A percentile compares a stretch with the other conserved stretches of the same genome.
These are phyloP conservation scores for Tylopilus sp. DNA, from an alignment of 768 basidiomycete genomes.

Conservation along the genomic window DNA sequence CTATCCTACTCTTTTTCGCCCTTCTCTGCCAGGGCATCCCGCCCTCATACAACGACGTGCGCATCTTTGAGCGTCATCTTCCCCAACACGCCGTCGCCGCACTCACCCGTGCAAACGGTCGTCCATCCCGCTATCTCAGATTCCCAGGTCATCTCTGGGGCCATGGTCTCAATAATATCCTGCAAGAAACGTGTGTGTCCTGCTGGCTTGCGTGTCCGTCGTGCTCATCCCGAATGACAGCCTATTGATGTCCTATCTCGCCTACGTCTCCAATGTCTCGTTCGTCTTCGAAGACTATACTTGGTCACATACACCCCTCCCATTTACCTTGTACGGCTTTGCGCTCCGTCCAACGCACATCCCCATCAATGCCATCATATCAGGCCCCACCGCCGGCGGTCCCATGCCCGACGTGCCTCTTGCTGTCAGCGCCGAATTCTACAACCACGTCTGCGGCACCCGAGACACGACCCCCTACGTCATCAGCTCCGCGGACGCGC, in stretches of 20 bases:
- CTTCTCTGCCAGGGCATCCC: constrained; percentile 38
- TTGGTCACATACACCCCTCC: constrained; percentile 53
- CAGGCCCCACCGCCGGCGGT: constrained; percentile 54
- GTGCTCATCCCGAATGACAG: constrained; percentile 23
- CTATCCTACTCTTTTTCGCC: constrained; percentile 27
- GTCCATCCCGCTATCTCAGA: constrained; percentile 36
- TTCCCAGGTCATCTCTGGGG: constrained; percentile 59
- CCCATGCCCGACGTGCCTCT: constrained; percentile 30
- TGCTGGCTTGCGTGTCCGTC: not conserved
- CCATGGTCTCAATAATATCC: constrained; percentile 57
- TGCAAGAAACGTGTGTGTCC: constrained; percentile 55
- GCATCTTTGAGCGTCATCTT: constrained; percentile 33
- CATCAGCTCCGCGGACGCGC: constrained; percentile 35
- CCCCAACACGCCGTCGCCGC: constrained; percentile 37
- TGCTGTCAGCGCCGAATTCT: constrained; percentile 50
- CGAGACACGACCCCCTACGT: constrained; percentile 29
- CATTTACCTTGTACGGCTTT: constrained; percentile 54
- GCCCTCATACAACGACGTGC: constrained; percentile 36
- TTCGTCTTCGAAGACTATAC: constrained; percentile 64
- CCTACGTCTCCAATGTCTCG: constrained; percentile 46
- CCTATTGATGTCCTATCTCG: constrained; percentile 49
- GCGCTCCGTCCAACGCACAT: constrained; percentile 48
- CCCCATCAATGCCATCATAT: constrained; percentile 57
- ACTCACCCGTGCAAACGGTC: not conserved
- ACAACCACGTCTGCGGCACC: constrained; percentile 42